Evolutionary conservation across 2,329 filamentous ascomycete genomes (phyloP).

Genomic region (Pestalotiopsis sp.): DNA sequence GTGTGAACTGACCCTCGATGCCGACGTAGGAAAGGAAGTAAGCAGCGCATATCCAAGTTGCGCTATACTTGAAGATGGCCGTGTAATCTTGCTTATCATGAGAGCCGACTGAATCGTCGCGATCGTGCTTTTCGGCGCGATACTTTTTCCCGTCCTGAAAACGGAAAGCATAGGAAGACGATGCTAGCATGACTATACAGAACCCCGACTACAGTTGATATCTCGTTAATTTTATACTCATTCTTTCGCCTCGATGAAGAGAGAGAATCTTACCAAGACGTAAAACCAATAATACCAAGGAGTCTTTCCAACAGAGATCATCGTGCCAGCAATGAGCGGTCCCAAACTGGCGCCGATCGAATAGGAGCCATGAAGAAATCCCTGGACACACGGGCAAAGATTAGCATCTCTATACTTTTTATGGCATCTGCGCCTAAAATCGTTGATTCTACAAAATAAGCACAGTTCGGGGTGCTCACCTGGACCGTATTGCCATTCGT

Average conservation of each 20-base stretch:
- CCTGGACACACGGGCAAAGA: constrained; percentile 18
- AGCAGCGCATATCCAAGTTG: constrained; percentile 41
- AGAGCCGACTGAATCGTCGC: background rate
- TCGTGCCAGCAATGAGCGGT: constrained; percentile 33
- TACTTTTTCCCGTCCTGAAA: constrained; percentile 33
- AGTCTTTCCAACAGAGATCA: constrained; percentile 26
- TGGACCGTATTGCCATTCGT: constrained; percentile 26
- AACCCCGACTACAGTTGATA: constrained; percentile 15
- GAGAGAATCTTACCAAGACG: constrained; percentile 32
- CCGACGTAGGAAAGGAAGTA: constrained; percentile 47
- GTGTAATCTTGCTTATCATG: constrained; percentile 11
- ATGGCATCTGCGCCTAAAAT: background rate
- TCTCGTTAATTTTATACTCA: background rate
- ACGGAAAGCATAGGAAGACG: constrained; percentile 38
- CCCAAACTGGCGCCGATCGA: constrained; percentile 39
- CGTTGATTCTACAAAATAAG: background rate
- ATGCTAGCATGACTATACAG: constrained; percentile 24
- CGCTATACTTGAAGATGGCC: constrained; percentile 31
- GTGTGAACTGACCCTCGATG: constrained; percentile 32
- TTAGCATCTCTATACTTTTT: background rate
- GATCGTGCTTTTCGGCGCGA: constrained; percentile 21
- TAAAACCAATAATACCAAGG: constrained; percentile 42
- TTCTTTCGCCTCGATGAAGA: too few species aligned
- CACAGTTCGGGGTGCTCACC: background rate
- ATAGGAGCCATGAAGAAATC: constrained; percentile 41